phyloP scores from a whole-genome alignment of 2,329 filamentous ascomycete species.

The Bisporella sp. region DNA sequence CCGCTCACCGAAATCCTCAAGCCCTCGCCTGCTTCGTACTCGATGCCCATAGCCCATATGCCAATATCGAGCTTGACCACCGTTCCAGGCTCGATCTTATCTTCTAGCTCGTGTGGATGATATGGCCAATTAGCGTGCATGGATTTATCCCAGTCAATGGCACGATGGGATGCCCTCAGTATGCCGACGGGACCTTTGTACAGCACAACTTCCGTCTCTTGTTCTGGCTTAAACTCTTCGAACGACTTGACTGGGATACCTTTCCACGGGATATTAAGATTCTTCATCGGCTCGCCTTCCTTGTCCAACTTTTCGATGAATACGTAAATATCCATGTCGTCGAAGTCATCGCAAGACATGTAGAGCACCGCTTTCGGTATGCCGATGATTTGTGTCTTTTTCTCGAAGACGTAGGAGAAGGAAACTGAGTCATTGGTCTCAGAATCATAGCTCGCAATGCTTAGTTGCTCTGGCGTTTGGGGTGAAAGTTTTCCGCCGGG shows the following conservation, averaged over 20 bases:
- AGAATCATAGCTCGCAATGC: too few species aligned
- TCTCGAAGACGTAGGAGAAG: constrained; percentile 34
- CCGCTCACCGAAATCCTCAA: too few species aligned
- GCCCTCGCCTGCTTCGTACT: background rate
- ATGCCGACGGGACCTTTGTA: constrained; percentile 7
- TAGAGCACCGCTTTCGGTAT: constrained; percentile 39
- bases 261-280: constrained; percentile 35
- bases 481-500: too few species aligned
- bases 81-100: constrained; percentile 8
- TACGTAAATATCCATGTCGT: constrained; percentile 39
- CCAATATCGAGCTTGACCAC: constrained; percentile 12
- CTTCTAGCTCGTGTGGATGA: constrained; percentile 8
- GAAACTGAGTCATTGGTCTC: too few species aligned
- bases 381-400: constrained; percentile 35
- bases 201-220: background rate
- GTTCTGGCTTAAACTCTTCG: constrained; percentile 4
- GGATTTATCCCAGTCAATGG: background rate
- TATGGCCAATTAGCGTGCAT: constrained; percentile 5
- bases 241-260: background rate
- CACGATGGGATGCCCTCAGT: constrained; percentile 10
- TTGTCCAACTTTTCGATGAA: constrained; percentile 37
- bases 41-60: constrained; percentile 12
- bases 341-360: constrained; percentile 33
- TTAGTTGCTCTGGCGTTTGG: too few species aligned
- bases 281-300: constrained; percentile 34